Base-by-base conservation (phyloP, 352 stramenopile species). In the Plasmopara halstedii region DNA sequence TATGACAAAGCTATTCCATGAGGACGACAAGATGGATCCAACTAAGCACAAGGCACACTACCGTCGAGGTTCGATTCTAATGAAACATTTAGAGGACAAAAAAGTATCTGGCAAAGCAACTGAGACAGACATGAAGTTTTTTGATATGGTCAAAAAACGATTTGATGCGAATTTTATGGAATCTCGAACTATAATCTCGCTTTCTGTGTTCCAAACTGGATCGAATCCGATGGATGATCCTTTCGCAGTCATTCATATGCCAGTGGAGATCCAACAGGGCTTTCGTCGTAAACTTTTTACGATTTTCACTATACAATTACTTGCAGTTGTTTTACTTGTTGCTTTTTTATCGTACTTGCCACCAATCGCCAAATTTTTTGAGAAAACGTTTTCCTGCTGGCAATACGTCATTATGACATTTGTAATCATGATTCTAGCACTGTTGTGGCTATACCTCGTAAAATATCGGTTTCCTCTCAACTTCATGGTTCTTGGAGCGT, bases 51-150 rank as follows among this genome's bases (percentile, higher is more conserved):
- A 74, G 31, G 48, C 58, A 19, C 73, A 85, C 38, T 88, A 88
- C 45, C 70, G 76, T 3, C 76, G 73, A 33, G 76, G 76, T 8
- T 83, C 73, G 9, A 85, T 88, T 38, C 39, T 85, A 14, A 76
- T 88, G 39, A 75, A 75, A 46, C 76, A 88, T 42, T 48, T 88
- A 31, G 71, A 85, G 40, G 62, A 67, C 17, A 85, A 88, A 44
- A 72, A 83, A 23, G 67, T 66, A n/a, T 47, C 56, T 2, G 73
- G 70, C 5, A 60, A 71, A 25, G 76, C 71, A 7, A 85, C 70
- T 0, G 73, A 85, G 15, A 82, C 78, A 17, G 77, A 88, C 42
- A 73, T 82, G 62, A 88, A 88, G 56, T 88, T 88, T 40, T 85
- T 88, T 35, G 73, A 88, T 4, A 73, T 77, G 46, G 68, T 88